Evolutionary conservation across 2,329 filamentous ascomycete genomes (phyloP), one percentile per base, ranked within the genome.

Genomic region (Alternaria ethzedia): DNA sequence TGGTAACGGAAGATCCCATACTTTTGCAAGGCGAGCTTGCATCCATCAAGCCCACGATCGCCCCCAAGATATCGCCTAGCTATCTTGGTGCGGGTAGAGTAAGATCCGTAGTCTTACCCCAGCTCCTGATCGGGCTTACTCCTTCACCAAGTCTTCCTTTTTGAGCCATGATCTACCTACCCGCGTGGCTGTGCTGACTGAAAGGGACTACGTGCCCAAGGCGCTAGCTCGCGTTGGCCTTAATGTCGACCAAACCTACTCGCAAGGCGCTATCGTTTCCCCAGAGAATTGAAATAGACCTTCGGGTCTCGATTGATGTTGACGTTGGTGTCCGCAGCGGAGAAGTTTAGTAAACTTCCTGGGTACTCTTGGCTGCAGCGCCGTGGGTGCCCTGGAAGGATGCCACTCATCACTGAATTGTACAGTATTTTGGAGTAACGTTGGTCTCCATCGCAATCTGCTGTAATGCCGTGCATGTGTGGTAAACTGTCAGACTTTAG

Each of bases 51-150:
- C 61, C 46, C 23, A 60, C 61, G 65, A 71, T 69, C 67, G 59
- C 57, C 61, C 60, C 68, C 68, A 73, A 72, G 70, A 66, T 71
- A 76, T 75, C 71, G 72, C 72, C 73, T 65, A 76, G 72, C 66
- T 58, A 28, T 51, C 63, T 67, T 70, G 59, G 65, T 68, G 57
- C 72, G 73, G 73, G 66, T 66, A 50, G 54, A 49, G 21, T 28
- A 44, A 43, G 57, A 65, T 71, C 72, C 73, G 72, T 67, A 70
- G 54, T 25, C 63, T 47, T 63, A 46, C 49, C 17, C 59, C 13
- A 44, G 32, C 12, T 47, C 46, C 52, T 41, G 25, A 47, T 26
- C 36, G 32, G 56, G 57, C 8, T 30, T 67, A 70, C 59, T 30
- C 45, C 26, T 46, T 59, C 47, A 61, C 52, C 52, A 64, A 58